Evolutionary conservation across 306 rosid species (phyloP).

Genomic region (Quercus robur): DNA sequence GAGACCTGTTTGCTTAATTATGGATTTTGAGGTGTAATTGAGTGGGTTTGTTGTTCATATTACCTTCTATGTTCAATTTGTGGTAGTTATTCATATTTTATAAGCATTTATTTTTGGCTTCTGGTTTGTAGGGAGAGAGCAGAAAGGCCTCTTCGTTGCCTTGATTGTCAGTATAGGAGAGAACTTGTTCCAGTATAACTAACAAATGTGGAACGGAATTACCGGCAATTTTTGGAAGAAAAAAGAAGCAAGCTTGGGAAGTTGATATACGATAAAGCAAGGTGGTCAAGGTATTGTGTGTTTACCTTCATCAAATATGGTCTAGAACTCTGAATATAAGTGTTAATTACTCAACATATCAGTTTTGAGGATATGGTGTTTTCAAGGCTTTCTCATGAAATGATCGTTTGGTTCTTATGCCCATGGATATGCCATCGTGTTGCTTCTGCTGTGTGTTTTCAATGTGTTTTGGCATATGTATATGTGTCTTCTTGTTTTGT

Average conservation of each 20-base stretch:
- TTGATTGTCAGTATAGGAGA: slow-evolving; percentile 95
- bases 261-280: slow-evolving; percentile 87
- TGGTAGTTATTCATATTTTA: slow-evolving; percentile 12
- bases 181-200: slow-evolving; percentile 98
- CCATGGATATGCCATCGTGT: background rate
- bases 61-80: background rate
- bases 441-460: background rate
- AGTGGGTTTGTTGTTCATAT: background rate
- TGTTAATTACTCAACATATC: background rate
- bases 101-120: slow-evolving; percentile 23
- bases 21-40: background rate
- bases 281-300: slow-evolving; percentile 87
- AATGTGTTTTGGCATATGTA: background rate
- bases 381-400: background rate
- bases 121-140: slow-evolving; percentile 80
- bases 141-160: slow-evolving; percentile 95
- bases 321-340: background rate
- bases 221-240: slow-evolving; percentile 97
- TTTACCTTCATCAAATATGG: background rate
- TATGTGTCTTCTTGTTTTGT: background rate
- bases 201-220: slow-evolving; percentile 94
- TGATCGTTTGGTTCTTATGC: background rate
- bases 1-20: background rate
- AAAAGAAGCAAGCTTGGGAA: slow-evolving; percentile 86
- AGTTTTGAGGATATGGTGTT: background rate